These are phyloP conservation scores for Umbelopsis sp. DNA, from an alignment of 371 early-diverging fungal genomes.

Conservation along the genomic window DNA sequence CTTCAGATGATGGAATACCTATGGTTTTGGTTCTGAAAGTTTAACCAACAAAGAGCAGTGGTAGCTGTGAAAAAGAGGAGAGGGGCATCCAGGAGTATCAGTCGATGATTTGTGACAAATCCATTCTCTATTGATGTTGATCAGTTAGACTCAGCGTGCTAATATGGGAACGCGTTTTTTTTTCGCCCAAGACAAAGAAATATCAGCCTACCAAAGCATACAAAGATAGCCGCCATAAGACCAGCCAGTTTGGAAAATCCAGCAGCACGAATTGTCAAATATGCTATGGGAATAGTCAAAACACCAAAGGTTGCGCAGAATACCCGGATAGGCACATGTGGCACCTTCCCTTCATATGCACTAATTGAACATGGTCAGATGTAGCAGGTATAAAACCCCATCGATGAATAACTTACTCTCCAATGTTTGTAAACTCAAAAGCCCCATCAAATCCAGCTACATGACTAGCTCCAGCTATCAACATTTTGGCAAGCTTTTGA, in stretches of 20 bases:
- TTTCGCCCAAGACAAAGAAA: not conserved
- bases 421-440: conserved; percentile 88
- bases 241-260: conserved; percentile 74
- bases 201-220: conserved; percentile 69
- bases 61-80: conserved; percentile 82
- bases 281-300: conserved; percentile 72
- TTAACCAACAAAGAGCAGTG: conserved; percentile 78
- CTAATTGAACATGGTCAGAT: conserved; percentile 26
- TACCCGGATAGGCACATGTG: conserved; percentile 79
- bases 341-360: conserved; percentile 80
- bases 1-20: conserved; percentile 30
- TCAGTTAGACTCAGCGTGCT: too few species aligned
- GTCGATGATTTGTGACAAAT: conserved; percentile 82
- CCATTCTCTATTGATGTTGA: conserved; percentile 69
- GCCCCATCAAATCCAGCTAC: conserved; percentile 88
- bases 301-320: conserved; percentile 81
- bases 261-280: conserved; percentile 80
- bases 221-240: conserved; percentile 67
- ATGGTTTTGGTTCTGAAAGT: conserved; percentile 74
- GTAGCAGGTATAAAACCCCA: not conserved
- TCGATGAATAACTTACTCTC: conserved; percentile 53
- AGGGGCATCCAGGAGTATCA: conserved; percentile 90
- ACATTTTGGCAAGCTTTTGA: conserved; percentile 84
- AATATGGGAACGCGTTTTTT: too few species aligned
- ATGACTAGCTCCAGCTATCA: conserved; percentile 83